A percentile compares a stretch with the other conserved stretches of the same genome.
Conservation (phyloP, 192 early-diverging fungal genomes). For the Dimargaris cristalligena region DNA sequence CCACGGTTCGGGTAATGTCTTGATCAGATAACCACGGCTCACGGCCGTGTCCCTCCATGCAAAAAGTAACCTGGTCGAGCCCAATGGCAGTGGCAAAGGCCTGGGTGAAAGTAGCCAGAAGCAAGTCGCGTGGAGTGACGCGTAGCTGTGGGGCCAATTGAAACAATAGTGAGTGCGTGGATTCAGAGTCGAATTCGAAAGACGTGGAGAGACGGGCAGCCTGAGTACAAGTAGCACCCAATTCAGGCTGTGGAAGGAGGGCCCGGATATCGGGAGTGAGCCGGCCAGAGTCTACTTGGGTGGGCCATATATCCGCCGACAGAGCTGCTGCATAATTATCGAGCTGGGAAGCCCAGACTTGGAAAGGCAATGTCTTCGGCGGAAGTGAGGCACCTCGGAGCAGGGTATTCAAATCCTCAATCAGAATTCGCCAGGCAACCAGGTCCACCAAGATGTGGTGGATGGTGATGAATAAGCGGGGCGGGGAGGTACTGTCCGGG, state of each 20-base stretch:
- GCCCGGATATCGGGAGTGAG: not conserved
- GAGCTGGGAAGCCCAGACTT: conserved; percentile 5
- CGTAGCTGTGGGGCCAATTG: conserved; percentile 1
- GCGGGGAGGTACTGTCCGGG: too few relatives aligned
- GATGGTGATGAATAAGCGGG: too few relatives aligned
- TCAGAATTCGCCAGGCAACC: conserved; percentile 20
- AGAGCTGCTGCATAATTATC: not conserved
- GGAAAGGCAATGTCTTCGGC: conserved; percentile 15
- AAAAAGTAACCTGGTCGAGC: not conserved
- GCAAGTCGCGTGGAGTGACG: conserved; percentile 7
- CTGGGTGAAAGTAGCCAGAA: conserved; percentile 1
- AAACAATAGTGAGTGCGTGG: not conserved
- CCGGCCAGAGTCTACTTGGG: too few relatives aligned
- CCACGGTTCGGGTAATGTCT: conserved; percentile 12
- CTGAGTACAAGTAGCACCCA: not conserved
- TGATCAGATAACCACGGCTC: conserved; percentile 3
- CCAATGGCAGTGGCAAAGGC: not conserved
- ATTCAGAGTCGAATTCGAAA: not conserved
- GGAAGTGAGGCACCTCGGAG: conserved; percentile 9
- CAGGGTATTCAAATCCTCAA: conserved; percentile 18
- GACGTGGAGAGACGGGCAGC: not conserved
- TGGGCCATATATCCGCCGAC: conserved; percentile 2
- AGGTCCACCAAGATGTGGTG: too few relatives aligned
- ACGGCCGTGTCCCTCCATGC: conserved; percentile 11
- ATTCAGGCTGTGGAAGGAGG: not conserved